Percentiles rank a stretch among this genome's conserved stretches.
These are phyloP conservation scores for Chalaropsis thielavioides DNA, from an alignment of 2,329 filamentous ascomycete genomes.

Conservation along the genomic window DNA sequence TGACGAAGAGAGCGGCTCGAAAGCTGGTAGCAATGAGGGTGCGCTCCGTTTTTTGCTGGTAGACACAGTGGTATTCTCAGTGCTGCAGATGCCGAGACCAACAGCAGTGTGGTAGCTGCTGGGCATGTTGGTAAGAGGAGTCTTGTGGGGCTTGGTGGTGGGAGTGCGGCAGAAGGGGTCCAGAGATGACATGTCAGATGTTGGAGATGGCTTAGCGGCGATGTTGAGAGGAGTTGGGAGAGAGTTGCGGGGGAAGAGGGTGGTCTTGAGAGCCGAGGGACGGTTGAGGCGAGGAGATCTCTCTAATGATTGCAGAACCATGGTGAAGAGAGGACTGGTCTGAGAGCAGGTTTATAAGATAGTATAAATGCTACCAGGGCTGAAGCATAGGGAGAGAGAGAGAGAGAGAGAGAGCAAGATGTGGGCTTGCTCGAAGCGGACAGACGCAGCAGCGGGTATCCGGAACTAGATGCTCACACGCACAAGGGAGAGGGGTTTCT, in stretches of 20 bases:
- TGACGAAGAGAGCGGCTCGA: constrained; percentile 67
- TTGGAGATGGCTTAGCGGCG: background rate
- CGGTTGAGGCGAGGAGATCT: constrained; percentile 1
- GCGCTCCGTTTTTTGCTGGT: constrained; percentile 42
- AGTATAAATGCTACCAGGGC: background rate
- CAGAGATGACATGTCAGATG: background rate
- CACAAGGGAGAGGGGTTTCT: background rate
- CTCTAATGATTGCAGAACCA: constrained; percentile 5
- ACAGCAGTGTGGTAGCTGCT: background rate
- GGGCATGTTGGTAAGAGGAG: background rate
- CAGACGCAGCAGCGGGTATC: background rate
- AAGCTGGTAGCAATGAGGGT: constrained; percentile 59
- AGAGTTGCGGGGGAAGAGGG: background rate
- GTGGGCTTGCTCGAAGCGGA: background rate
- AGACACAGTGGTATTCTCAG: background rate
- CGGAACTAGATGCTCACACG: background rate
- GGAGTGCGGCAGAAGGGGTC: background rate
- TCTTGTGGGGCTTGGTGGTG: background rate
- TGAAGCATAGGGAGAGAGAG: background rate
- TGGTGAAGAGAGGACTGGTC: background rate
- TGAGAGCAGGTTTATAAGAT: background rate
- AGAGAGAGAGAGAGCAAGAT: background rate
- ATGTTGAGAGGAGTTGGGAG: background rate
- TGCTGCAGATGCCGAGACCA: background rate
- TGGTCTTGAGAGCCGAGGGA: background rate